Base-by-base conservation (phyloP, 148 eudicot species). In the Vaccinium darrowii region DNA sequence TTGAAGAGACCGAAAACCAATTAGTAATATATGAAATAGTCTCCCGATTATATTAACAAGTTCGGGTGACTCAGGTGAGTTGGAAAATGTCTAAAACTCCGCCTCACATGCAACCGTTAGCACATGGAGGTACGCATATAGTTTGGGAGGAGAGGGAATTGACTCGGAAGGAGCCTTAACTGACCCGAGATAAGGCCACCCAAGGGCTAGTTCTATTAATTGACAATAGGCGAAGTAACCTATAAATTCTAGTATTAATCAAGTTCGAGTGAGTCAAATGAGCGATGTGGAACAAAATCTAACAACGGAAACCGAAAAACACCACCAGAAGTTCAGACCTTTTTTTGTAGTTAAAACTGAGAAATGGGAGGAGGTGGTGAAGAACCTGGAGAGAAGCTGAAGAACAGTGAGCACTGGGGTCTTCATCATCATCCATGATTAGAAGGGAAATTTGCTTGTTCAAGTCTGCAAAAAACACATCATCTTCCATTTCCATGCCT, bases 401-500 rank as follows among this genome's bases (percentile, higher is more conserved):
- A 76, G 93, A 73, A 73, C 47, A 85, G 76, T 72, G 92, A 8
- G 90, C 49, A 86, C 86, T 82, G 0, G 88, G 84, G 80, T 81
- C 84, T 1, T 86, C 90, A 10, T 91, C 90, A 30, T 93, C 95
- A 50, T 95, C 98, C 92, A 93, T 94, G 65, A 95, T 92, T 7
- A 95, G 87, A 76, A 94, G 94, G 76, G 95, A 94, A 82, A 95
- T 94, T 84, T 92, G 98, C 84, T 90, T 92, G 90, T 91, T 95
- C 67, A 95, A 81, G 58, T 95, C 98, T 81, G 93, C 94, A 89
- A 91, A 93, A 84, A 90, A 93, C 51, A 87, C 80, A 86, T 95
- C 98, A 89, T 95, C 98, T 79, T 95, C 93, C 2, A 91, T 69
- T 47, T 89, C 98, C 90, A 95, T 84, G 84, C 89, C 88, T 25